Evolutionary conservation across 371 early-diverging fungal species (phyloP).

Genomic region (Mycotypha africana): DNA sequence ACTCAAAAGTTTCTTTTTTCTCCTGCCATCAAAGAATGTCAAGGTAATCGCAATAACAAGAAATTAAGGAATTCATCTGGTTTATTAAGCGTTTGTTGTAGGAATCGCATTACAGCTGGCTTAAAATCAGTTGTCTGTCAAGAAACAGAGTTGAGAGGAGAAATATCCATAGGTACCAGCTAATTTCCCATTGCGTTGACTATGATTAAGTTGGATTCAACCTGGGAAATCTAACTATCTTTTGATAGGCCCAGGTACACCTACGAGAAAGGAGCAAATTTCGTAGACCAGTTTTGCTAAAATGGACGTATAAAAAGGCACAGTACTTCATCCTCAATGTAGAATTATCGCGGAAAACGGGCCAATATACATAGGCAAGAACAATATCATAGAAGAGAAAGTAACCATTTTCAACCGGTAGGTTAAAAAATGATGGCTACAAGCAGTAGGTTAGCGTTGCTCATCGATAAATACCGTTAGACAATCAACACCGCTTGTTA

Average conservation of each 20-base stretch:
- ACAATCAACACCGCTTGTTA: constrained; percentile 48
- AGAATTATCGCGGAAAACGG: constrained; percentile 66
- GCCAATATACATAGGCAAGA: constrained; percentile 65
- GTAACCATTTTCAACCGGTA: constrained; percentile 72
- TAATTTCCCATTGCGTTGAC: background rate
- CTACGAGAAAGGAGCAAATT: background rate
- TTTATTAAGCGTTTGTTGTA: background rate
- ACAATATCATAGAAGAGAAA: constrained; percentile 75
- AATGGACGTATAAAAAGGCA: constrained; percentile 39
- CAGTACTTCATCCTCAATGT: constrained; percentile 75
- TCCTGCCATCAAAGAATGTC: background rate
- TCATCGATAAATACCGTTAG: too few relatives aligned
- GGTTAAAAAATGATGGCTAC: background rate
- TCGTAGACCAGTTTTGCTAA: background rate
- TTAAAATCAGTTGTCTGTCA: constrained; percentile 57
- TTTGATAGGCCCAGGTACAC: constrained; percentile 11
- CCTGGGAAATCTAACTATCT: background rate
- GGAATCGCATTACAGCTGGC: constrained; percentile 46
- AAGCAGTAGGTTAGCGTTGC: background rate
- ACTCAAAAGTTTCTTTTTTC: background rate
- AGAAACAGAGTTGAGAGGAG: constrained; percentile 59
- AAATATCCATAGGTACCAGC: constrained; percentile 52
- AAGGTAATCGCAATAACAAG: background rate
- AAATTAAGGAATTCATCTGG: too few relatives aligned
- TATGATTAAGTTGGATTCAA: background rate